These are phyloP conservation scores for Staphylotrichum tortipilum DNA, from an alignment of 495 filamentous ascomycete genomes.

Conservation along the genomic window DNA sequence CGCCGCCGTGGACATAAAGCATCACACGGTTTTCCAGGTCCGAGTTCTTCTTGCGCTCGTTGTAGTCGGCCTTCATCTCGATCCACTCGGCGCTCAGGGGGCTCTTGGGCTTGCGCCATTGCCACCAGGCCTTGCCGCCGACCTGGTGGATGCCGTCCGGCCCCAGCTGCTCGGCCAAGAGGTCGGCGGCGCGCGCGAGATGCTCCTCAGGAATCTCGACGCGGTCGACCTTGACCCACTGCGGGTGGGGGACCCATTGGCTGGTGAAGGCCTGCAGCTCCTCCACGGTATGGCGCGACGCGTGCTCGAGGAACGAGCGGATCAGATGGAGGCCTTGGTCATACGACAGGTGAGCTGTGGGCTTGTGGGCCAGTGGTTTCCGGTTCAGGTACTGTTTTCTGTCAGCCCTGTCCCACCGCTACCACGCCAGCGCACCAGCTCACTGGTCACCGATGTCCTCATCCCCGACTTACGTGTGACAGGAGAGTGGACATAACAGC, in stretches of 20 bases:
- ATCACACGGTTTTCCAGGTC: constrained; percentile 65
- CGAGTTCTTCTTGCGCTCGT: constrained; percentile 52
- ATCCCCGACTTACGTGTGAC: constrained; percentile 53
- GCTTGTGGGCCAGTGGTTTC: constrained; percentile 62
- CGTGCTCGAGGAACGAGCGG: constrained; percentile 70
- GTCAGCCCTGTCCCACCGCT: background rate
- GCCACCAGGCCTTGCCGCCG: constrained; percentile 87
- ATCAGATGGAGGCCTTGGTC: constrained; percentile 88
- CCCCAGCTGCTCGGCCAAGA: constrained; percentile 63
- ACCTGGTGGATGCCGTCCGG: constrained; percentile 61
- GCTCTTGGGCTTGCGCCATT: constrained; percentile 62
- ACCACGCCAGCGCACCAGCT: no score
- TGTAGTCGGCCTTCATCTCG: constrained; percentile 80
- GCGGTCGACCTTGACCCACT: constrained; percentile 75
- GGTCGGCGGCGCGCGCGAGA: constrained; percentile 51
- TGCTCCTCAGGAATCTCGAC: constrained; percentile 56
- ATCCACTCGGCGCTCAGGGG: constrained; percentile 83
- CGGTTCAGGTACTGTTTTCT: constrained; percentile 66
- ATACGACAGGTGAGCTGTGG: constrained; percentile 81
- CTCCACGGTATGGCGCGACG: constrained; percentile 81
- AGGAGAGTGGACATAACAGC: constrained; percentile 70
- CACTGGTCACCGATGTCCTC: no score
- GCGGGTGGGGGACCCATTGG: constrained; percentile 84
- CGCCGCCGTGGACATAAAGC: constrained; percentile 82
- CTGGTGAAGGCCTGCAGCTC: constrained; percentile 83